These are phyloP conservation scores for Cyamopsis tetragonoloba DNA, from an alignment of 306 rosid genomes.

Conservation along the genomic window DNA sequence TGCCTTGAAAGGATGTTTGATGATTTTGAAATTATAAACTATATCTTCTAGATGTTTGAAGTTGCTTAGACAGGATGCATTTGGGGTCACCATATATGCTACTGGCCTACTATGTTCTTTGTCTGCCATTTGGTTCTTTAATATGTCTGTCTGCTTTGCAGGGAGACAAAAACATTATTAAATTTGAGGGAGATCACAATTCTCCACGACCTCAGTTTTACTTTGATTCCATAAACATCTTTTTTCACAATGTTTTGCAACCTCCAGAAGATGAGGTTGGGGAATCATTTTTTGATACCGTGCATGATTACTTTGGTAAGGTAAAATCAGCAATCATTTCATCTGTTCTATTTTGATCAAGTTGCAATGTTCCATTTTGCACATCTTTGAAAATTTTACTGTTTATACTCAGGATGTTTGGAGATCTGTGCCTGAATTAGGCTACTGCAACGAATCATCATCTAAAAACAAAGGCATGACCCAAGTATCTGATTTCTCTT, in stretches of 20 bases:
- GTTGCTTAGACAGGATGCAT: not conserved
- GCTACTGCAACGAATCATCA: constrained; percentile 43
- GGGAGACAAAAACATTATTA: constrained; percentile 98
- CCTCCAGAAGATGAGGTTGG: constrained; percentile 95
- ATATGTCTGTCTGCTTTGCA: constrained; percentile 37
- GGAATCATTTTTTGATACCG: constrained; percentile 56
- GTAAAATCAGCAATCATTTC: constrained; percentile 52
- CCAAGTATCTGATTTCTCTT: constrained; percentile 22
- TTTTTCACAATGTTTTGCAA: constrained; percentile 97
- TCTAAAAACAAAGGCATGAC: constrained; percentile 60
- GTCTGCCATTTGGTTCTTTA: not conserved
- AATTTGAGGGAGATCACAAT: constrained; percentile 99
- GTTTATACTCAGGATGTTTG: constrained; percentile 54
- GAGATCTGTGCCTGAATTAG: constrained; percentile 59
- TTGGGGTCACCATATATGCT: constrained; percentile 4
- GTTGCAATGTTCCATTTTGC: constrained; percentile 18
- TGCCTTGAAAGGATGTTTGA: constrained; percentile 15
- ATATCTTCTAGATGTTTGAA: constrained; percentile 3
- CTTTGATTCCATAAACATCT: constrained; percentile 91
- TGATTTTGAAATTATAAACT: constrained; percentile 9
- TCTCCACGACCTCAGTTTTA: constrained; percentile 98
- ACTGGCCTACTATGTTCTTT: not conserved
- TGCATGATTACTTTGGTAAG: constrained; percentile 72
- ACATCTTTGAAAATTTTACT: constrained; percentile 26
- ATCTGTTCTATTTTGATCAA: constrained; percentile 19